Evolutionary conservation across 345 rosid genomes (phyloP).

Genomic region (Syzygium aromaticum): DNA sequence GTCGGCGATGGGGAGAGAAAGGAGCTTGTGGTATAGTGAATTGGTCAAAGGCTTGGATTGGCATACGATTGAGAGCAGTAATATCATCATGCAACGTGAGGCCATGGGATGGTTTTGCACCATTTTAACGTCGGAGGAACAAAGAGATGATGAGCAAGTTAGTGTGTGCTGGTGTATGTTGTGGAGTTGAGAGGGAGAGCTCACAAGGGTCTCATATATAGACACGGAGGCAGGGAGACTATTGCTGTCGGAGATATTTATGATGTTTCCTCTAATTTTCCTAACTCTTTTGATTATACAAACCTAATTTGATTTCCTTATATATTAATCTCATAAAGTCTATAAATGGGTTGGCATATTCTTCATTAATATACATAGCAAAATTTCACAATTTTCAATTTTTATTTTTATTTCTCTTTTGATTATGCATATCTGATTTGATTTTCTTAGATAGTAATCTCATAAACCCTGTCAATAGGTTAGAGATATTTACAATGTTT

Average conservation of each 20-base stretch:
- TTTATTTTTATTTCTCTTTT: background rate
- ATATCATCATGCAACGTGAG: background rate
- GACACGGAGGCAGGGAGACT: background rate
- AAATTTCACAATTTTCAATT: no score
- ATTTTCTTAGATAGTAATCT: no score
- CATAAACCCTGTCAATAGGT: no score
- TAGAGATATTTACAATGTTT: no score
- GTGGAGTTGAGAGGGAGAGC: background rate
- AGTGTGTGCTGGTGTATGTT: no score
- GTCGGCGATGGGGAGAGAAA: background rate
- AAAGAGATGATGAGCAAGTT: background rate
- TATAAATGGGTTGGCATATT: no score
- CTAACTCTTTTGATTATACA: background rate
- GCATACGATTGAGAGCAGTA: background rate
- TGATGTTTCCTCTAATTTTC: no score
- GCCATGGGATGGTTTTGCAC: background rate
- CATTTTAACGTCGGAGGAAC: background rate
- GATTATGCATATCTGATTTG: background rate
- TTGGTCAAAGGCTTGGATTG: background rate
- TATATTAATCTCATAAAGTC: no score
- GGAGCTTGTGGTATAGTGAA: background rate
- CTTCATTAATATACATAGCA: no score
- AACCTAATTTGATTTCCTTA: background rate
- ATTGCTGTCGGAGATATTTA: background rate
- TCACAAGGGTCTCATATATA: background rate